These are phyloP conservation scores for Myotisia sp. DNA, from an alignment of 2,329 filamentous ascomycete species.

Conservation along the genomic window DNA sequence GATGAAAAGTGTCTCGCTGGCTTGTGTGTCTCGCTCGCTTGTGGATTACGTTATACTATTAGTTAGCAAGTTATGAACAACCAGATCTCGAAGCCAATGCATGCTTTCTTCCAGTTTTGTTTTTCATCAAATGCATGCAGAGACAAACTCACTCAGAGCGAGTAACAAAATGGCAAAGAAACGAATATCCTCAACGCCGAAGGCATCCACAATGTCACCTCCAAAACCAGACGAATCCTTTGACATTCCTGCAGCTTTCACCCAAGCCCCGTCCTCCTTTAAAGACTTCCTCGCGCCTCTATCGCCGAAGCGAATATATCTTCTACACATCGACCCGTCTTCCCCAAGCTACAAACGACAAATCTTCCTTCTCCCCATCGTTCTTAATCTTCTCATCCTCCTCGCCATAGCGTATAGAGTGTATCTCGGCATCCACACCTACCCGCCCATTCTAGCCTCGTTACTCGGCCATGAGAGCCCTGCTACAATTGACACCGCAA, in stretches of 20 bases:
- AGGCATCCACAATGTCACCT: background rate
- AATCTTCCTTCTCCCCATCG: constrained; percentile 64
- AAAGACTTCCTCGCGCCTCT: constrained; percentile 53
- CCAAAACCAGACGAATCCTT: constrained; percentile 1
- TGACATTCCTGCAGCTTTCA: constrained; percentile 51
- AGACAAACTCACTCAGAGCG: background rate
- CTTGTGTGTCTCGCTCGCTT: too few species aligned
- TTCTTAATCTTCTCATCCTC: constrained; percentile 58
- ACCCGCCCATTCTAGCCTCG: constrained; percentile 52
- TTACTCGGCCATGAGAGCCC: constrained; percentile 53
- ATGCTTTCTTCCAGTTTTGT: too few species aligned
- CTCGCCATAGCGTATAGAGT: constrained; percentile 53
- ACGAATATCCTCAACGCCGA: constrained; percentile 1
- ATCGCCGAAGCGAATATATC: constrained; percentile 58
- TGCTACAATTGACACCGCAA: constrained; percentile 46
- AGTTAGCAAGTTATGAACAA: constrained; percentile 3
- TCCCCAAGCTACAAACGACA: constrained; percentile 59
- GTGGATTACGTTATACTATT: constrained; percentile 1
- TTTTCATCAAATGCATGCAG: too few species aligned
- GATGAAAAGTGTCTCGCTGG: too few species aligned
- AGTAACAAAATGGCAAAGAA: constrained; percentile 1
- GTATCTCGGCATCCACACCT: constrained; percentile 56
- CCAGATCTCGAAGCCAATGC: too few species aligned
- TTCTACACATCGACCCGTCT: constrained; percentile 66
- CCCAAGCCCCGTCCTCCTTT: constrained; percentile 48